Percentiles rank a stretch among this genome's conserved stretches.
phyloP scores from a whole-genome alignment of 257 asterid species.

The Craterostigma plantagineum region DNA sequence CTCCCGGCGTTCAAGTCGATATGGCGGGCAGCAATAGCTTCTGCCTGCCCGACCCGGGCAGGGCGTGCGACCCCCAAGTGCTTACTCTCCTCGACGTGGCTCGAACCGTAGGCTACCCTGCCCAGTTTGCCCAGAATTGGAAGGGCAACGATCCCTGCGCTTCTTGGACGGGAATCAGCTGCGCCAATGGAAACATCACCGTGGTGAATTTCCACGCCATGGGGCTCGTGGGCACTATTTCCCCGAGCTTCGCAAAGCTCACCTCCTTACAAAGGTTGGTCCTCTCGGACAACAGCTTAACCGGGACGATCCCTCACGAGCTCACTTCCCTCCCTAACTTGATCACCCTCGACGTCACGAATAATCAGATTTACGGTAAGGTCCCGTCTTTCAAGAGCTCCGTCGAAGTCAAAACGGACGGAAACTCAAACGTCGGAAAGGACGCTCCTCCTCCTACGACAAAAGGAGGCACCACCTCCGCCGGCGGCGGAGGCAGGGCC shows the following conservation, averaged over 20 bases:
- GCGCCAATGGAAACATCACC: conserved; percentile 25
- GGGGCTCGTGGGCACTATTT: conserved; percentile 44
- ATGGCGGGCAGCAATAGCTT: conserved; percentile 25
- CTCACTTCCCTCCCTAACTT: conserved; percentile 36
- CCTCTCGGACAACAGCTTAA: conserved; percentile 33
- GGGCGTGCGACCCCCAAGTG: conserved; percentile 37
- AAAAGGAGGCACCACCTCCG: not conserved
- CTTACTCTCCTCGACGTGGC: conserved; percentile 39
- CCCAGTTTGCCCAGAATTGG: conserved; percentile 38
- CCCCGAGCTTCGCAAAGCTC: conserved; percentile 33
- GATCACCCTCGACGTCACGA: conserved; percentile 35
- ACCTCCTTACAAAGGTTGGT: conserved; percentile 31
- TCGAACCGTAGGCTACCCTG: conserved; percentile 33
- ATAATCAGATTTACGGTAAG: conserved; percentile 42
- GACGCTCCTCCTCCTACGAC: conserved; percentile 33
- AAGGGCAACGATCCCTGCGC: conserved; percentile 44
- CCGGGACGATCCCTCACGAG: conserved; percentile 45
- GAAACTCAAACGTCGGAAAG: conserved; percentile 46
- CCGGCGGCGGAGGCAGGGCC: conserved; percentile 6
- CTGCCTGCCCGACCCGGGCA: conserved; percentile 36
- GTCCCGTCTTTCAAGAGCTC: conserved; percentile 25
- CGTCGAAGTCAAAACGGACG: conserved; percentile 22
- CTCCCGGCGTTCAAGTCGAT: conserved; percentile 21
- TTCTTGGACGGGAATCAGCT: conserved; percentile 42
- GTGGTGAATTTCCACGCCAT: conserved; percentile 37